phyloP scores from a whole-genome alignment of 257 asterid genomes.

The Nicotiana sylvestris region DNA sequence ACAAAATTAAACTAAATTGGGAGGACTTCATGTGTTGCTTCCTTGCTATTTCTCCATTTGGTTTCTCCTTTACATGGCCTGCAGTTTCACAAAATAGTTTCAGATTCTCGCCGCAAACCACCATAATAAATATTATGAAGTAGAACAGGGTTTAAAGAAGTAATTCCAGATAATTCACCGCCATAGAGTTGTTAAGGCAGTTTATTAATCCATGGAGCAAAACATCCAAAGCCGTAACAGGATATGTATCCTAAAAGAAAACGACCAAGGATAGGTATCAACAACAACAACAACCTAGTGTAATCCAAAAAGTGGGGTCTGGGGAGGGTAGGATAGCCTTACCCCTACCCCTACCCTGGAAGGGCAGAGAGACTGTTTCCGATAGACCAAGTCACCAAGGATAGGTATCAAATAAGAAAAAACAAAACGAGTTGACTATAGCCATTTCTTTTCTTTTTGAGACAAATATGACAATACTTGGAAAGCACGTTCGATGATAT shows the following conservation, averaged over 20 bases:
- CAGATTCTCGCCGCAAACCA: not conserved
- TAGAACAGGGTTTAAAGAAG: not conserved
- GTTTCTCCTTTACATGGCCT: conserved; percentile 1
- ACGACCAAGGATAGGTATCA: not conserved
- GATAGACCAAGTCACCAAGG: not conserved
- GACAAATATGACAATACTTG: not conserved
- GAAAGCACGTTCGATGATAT: not conserved
- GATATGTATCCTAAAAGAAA: not conserved
- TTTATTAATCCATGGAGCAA: not conserved
- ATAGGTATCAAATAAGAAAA: not conserved
- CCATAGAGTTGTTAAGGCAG: not conserved
- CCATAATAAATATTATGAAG: not conserved
- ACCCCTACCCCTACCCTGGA: too few relatives aligned
- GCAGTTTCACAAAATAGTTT: not conserved
- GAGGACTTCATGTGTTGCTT: not conserved
- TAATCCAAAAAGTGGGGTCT: too few relatives aligned
- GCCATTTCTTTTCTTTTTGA: not conserved
- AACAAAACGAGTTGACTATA: not conserved
- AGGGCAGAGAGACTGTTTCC: too few relatives aligned
- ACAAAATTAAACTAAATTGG: conserved; percentile 1
- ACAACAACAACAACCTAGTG: too few relatives aligned
- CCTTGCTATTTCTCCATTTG: not conserved
- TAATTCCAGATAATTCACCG: not conserved
- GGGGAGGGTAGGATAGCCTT: too few relatives aligned
- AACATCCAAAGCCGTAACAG: not conserved